phyloP scores from a whole-genome alignment of 768 basidiomycete species.

The Steccherinum ochraceum region DNA sequence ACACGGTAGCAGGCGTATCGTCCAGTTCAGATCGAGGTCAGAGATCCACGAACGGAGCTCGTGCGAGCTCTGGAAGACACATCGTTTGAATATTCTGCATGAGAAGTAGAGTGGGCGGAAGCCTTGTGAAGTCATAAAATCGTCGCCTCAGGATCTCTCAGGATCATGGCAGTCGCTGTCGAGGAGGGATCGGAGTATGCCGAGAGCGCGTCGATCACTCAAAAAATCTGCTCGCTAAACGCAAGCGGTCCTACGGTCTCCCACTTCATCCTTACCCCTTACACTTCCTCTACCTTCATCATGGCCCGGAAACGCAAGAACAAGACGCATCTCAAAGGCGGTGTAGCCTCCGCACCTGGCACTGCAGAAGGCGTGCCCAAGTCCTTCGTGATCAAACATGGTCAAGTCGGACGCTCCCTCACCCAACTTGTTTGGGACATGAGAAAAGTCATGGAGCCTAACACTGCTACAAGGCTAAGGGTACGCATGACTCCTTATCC shows the following conservation, averaged over 20 bases:
- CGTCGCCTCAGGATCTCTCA: too few relatives aligned
- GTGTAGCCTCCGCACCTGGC: slow-evolving; percentile 27
- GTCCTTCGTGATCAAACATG: slow-evolving; percentile 96
- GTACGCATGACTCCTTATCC: slow-evolving; percentile 35
- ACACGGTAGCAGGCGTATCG: too few relatives aligned
- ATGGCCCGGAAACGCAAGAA: slow-evolving; percentile 79
- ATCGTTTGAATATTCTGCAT: too few relatives aligned
- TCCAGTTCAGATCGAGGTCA: too few relatives aligned
- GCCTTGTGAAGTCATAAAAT: too few relatives aligned
- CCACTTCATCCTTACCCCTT: not conserved
- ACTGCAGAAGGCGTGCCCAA: slow-evolving; percentile 51
- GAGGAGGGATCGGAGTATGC: not conserved
- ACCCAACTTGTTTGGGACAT: slow-evolving; percentile 88
- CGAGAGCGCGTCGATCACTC: not conserved
- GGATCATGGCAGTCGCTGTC: too few relatives aligned
- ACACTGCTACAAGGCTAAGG: slow-evolving; percentile 88
- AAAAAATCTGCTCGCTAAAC: not conserved
- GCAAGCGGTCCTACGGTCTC: not conserved
- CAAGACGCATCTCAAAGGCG: slow-evolving; percentile 73
- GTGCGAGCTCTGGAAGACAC: too few relatives aligned
- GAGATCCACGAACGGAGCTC: too few relatives aligned
- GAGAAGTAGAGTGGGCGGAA: too few relatives aligned
- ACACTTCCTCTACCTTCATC: slow-evolving; percentile 1
- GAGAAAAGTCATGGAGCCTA: slow-evolving; percentile 96
- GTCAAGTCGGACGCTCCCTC: slow-evolving; percentile 83